These are phyloP conservation scores for Vitis riparia DNA, from an alignment of 164 flowering plant species.

Conservation along the genomic window DNA sequence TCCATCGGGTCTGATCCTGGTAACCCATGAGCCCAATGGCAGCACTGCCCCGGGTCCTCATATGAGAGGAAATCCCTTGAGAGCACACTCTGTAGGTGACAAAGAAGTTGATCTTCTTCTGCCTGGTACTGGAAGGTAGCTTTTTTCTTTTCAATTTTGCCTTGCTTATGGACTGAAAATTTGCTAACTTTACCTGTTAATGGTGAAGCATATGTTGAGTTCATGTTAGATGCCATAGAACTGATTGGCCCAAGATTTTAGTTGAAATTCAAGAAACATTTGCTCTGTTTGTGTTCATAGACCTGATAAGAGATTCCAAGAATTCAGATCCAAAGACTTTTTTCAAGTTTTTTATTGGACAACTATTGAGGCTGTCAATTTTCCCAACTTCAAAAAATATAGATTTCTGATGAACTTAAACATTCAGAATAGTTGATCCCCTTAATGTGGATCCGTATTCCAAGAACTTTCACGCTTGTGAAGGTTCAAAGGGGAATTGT, in stretches of 20 bases:
- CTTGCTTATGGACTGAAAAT: background rate
- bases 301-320: no score
- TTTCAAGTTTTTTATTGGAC: background rate
- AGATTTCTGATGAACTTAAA: no score
- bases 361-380: no score
- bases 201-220: no score
- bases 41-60: constrained; percentile 78
- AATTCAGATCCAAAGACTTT: no score
- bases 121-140: constrained; percentile 88
- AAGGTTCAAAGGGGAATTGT: background rate
- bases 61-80: constrained; percentile 72
- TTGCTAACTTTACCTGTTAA: background rate
- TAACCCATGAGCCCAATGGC: constrained; percentile 81
- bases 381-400: no score
- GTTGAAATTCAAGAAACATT: no score
- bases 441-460: background rate
- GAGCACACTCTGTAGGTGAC: constrained; percentile 67
- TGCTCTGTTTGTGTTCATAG: no score
- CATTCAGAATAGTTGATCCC: background rate
- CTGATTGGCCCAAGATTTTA: no score
- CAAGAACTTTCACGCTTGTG: background rate
- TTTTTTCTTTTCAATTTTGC: background rate
- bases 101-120: constrained; percentile 86
- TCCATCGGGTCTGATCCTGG: constrained; percentile 70
- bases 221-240: no score